Conservation (phyloP, 345 rosid genomes). For the Corchorus capsularis region DNA sequence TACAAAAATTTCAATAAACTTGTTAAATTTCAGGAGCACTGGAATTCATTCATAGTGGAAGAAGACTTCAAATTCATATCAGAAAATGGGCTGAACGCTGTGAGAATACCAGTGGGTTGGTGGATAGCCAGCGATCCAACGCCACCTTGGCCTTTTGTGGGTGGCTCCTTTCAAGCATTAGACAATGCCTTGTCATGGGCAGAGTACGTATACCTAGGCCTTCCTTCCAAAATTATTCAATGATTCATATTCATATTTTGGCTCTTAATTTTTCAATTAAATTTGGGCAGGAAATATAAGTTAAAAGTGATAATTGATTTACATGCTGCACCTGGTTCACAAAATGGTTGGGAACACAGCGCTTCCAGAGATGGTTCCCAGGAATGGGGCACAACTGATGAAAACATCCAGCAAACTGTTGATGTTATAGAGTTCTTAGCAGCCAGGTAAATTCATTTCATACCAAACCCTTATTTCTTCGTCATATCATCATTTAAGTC, state of each 20-base stretch:
- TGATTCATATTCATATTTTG: background rate
- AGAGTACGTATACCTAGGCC: slow-evolving; percentile 30
- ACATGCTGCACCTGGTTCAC: slow-evolving; percentile 71
- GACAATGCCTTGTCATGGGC: slow-evolving; percentile 73
- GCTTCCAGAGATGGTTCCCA: slow-evolving; percentile 59
- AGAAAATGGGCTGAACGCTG: slow-evolving; percentile 49
- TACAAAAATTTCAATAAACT: too few relatives aligned
- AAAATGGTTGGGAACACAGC: slow-evolving; percentile 60
- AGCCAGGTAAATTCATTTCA: slow-evolving; percentile 34
- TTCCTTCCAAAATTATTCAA: background rate
- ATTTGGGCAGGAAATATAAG: slow-evolving; percentile 42
- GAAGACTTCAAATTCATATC: slow-evolving; percentile 62
- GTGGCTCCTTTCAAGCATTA: slow-evolving; percentile 54
- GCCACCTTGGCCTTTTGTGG: slow-evolving; percentile 57
- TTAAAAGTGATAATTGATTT: slow-evolving; percentile 52
- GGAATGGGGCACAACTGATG: slow-evolving; percentile 57
- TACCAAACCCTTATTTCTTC: too few relatives aligned
- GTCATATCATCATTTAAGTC: too few relatives aligned
- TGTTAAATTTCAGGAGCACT: slow-evolving; percentile 41
- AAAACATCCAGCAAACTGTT: slow-evolving; percentile 47
- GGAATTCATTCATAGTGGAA: slow-evolving; percentile 61
- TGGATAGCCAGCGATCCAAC: slow-evolving; percentile 64
- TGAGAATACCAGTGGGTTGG: slow-evolving; percentile 72
- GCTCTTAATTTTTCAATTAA: background rate
- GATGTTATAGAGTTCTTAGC: slow-evolving; percentile 53